Evolutionary conservation across 371 early-diverging fungal genomes (phyloP).

Genomic region (Rhizopus arrhizus): DNA sequence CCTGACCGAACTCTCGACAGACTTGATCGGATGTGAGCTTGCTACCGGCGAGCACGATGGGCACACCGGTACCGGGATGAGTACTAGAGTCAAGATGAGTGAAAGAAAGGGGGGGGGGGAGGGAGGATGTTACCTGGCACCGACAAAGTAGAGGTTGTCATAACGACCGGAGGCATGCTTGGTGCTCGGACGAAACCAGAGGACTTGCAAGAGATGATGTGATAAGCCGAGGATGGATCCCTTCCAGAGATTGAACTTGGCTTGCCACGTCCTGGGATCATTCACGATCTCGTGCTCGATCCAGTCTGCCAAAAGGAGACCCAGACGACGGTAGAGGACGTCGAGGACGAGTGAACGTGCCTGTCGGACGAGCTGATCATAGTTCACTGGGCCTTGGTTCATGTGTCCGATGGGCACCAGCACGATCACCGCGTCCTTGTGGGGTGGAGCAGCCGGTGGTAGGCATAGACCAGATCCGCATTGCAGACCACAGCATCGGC

Average conservation of each 20-base stretch:
- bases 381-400: slow-evolving; percentile 30
- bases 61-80: slow-evolving; percentile 75
- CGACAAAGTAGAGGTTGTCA: slow-evolving; percentile 68
- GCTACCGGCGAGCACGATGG: slow-evolving; percentile 65
- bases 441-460: slow-evolving; percentile 57
- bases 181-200: slow-evolving; percentile 63
- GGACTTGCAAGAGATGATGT: slow-evolving; percentile 61
- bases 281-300: slow-evolving; percentile 63
- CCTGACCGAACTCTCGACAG: slow-evolving; percentile 36
- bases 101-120: no score
- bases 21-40: slow-evolving; percentile 57
- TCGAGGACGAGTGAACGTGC: slow-evolving; percentile 56
- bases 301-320: slow-evolving; percentile 42
- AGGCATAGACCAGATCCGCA: slow-evolving; percentile 64
- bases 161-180: slow-evolving; percentile 53
- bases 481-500: slow-evolving; percentile 70
- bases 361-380: slow-evolving; percentile 32
- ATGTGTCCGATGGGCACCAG: slow-evolving; percentile 64
- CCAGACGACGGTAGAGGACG: slow-evolving; percentile 42
- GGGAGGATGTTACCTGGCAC: slow-evolving; percentile 20
- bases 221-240: slow-evolving; percentile 66
- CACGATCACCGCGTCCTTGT: slow-evolving; percentile 57
- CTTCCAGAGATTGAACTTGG: slow-evolving; percentile 63
- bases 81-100: slow-evolving; percentile 22
- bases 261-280: slow-evolving; percentile 59